Base-by-base conservation (phyloP, 2,329 filamentous ascomycete species). In the Sporothrix inflata region DNA sequence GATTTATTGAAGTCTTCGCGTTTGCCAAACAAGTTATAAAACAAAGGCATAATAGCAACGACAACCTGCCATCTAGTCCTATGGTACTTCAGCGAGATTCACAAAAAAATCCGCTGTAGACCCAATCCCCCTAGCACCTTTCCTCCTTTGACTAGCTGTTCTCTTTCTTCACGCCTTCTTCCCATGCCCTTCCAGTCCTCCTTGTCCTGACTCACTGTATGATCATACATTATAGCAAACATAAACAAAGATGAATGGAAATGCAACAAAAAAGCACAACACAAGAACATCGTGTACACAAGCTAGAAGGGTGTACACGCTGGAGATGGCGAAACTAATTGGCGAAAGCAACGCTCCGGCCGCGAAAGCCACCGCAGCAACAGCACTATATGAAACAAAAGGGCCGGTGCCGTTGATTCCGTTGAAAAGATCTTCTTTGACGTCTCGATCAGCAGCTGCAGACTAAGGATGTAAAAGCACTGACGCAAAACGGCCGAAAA, bases 391-490 rank as follows among this genome's bases (percentile, higher is more conserved):
- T 9, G 5, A 47, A 47, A 24, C 34, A 65, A 53, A 40, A 30
- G 11, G 11, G n/a, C 21, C 5, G 49, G 7, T 69, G 49, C 49
- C 7, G 34, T 42, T 7, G 49, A 42, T 42, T n/a, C 49, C 27
- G 30, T 27, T n/a, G 21, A 16, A 11, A 55, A 24, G 12, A 8
- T n/a, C 51, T 27, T 60, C 12, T 57, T 57, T 45, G 24, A 45
- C 19, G 38, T n/a, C 38, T 45, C 34, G 27, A 70, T 70, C 69
- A 70, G 69, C 69, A 63, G 21, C 30, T 70, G 69, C 11, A 63
- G 51, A 60, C n/a, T 21, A 49, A 51, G 19, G 19, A 65, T 6
- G 38, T 5, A 49, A 49, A 49, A 30, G 5, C 21, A 68, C 19
- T 12, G n/a, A 55, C 30, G 34, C 30, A 53, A 14, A 68, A 55